Percentiles rank a stretch among this genome's conserved stretches.
phyloP scores from a whole-genome alignment of 2,329 filamentous ascomycete genomes.

The Colletotrichum tropicicola region DNA sequence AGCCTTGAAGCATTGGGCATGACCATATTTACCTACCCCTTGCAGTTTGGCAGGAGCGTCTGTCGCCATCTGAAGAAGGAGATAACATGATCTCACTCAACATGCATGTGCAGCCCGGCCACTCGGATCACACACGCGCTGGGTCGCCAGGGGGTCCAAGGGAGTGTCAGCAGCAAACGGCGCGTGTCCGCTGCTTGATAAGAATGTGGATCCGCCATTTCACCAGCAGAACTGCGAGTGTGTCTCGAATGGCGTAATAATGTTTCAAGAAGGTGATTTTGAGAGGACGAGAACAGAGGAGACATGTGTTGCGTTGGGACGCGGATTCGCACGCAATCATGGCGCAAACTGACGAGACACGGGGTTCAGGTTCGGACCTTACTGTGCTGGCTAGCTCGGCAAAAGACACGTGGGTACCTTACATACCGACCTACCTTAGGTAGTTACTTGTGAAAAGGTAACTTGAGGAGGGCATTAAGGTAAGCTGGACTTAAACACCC shows the following conservation, averaged over 20 bases:
- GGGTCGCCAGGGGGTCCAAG: background rate
- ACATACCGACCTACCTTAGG: no score
- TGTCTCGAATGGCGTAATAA: slow-evolving; percentile 17
- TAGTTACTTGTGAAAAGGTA: no score
- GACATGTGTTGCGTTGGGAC: background rate
- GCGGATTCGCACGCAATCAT: slow-evolving; percentile 26
- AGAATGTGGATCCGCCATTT: background rate
- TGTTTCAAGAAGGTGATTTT: slow-evolving; percentile 13
- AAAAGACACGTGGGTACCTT: no score
- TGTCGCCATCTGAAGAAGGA: background rate
- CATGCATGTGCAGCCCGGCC: background rate
- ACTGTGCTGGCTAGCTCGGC: no score
- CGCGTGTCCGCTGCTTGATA: slow-evolving; percentile 12
- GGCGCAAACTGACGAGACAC: slow-evolving; percentile 17
- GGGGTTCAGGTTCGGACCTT: no score
- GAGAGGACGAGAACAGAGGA: background rate
- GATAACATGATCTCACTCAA: background rate
- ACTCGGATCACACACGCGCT: background rate
- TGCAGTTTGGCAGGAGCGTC: background rate
- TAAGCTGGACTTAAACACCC: no score
- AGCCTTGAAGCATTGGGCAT: background rate
- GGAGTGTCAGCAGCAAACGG: background rate
- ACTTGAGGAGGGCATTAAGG: no score
- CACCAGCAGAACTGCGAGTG: background rate
- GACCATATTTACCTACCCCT: no score